Evolutionary conservation across 1,284 basidiomycete species (phyloP).

Genomic region (Ceratobasidium sp.): DNA sequence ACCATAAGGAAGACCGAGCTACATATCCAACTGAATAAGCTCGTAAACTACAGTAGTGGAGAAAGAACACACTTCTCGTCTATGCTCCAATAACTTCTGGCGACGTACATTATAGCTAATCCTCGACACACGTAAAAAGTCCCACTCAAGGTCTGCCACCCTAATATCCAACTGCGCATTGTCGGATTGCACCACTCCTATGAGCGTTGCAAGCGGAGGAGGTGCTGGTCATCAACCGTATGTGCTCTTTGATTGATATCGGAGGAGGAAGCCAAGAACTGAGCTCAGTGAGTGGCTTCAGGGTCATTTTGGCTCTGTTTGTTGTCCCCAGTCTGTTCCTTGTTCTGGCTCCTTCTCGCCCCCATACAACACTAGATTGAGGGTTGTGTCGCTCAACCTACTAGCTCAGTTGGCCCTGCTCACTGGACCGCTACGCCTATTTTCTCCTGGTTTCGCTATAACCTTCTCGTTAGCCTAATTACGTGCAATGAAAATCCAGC

Average conservation of each 20-base stretch:
- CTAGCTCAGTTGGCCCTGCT: too few species aligned
- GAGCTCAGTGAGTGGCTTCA: too few species aligned
- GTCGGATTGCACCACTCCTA: slow-evolving; percentile 79
- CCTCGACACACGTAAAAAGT: slow-evolving; percentile 76
- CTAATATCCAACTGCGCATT: slow-evolving; percentile 61
- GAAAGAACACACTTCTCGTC: slow-evolving; percentile 71
- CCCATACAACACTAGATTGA: too few species aligned
- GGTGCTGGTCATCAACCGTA: slow-evolving; percentile 38
- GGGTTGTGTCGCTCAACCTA: too few species aligned
- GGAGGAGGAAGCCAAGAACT: slow-evolving; percentile 49
- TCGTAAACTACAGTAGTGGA: too few species aligned
- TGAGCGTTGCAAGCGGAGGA: slow-evolving; percentile 56
- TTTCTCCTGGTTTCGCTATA: slow-evolving; percentile 73
- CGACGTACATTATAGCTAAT: slow-evolving; percentile 84
- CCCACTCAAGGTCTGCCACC: slow-evolving; percentile 74
- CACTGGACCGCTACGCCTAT: too few species aligned
- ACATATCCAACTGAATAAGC: slow-evolving; percentile 17
- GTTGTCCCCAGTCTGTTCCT: too few species aligned
- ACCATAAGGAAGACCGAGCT: slow-evolving; percentile 81
- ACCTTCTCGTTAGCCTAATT: slow-evolving; percentile 76
- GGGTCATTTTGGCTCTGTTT: too few species aligned
- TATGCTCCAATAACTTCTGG: slow-evolving; percentile 81
- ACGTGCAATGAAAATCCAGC: slow-evolving; percentile 84
- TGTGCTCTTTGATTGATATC: background rate
- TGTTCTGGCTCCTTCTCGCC: too few species aligned